Evolutionary conservation across 2,329 filamentous ascomycete species (phyloP), one percentile per base, ranked within the genome.

Genomic region (Calycina marina): DNA sequence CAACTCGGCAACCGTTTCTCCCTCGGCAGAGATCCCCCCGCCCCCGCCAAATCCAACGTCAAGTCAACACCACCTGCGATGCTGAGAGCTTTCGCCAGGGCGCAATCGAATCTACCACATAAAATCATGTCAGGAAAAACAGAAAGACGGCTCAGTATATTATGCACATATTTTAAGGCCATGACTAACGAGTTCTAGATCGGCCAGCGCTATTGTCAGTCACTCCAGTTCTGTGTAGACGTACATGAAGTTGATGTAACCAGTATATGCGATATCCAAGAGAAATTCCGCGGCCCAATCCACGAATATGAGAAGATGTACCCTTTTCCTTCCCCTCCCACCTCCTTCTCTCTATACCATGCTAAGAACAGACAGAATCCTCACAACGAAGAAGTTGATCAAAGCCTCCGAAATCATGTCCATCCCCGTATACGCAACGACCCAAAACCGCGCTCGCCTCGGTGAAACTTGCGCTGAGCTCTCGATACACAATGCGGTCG

Each of bases 181-280:
- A 14, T 16, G 20, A 15, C 22, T 25, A 24, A 25, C 22, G 15
- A 32, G 5, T 13, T n/a, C 10, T 25, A 45, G 43, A 32, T 6
- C 38, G 39, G 24, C 43, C 43, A 15, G 43, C 40, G 14, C 34
- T 46, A 18, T 46, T 46, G 43, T 43, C 14, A 11, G 36, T 34
- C 14, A 10, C 25, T 30, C 14, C 11, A 24, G 16, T n/a, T 16
- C 4, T n/a, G 18, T 14, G 4, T 25, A 6, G n/a, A 4, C 16
- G 14, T n/a, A n/a, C n/a, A 16, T 16, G 14, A 4, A 20, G 22
- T 26, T 34, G 12, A 35, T 27, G 14, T 13, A 5, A 24, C 35
- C 30, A 94, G 86, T 50, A 72, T 96, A 52, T 96, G 88, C 61
- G 88, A 96, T 52, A 66, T 96, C 41, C 88, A 96, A 60, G 88